A percentile compares a stretch with the other conserved stretches of the same genome.
phyloP scores from a whole-genome alignment of 306 rosid species.

The Luffa aegyptiaca region DNA sequence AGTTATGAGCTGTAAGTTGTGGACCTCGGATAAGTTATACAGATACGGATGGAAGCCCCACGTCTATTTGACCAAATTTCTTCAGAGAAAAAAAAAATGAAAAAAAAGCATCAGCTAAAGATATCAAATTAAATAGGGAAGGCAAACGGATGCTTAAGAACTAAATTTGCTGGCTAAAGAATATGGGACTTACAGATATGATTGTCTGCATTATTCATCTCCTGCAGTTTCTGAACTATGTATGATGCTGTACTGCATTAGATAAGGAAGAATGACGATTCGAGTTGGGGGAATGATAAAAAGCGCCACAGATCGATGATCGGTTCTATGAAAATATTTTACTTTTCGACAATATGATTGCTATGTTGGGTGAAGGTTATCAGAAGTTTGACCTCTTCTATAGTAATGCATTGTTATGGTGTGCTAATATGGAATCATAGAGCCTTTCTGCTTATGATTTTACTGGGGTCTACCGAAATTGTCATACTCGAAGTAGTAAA shows the following conservation, averaged over 20 bases:
- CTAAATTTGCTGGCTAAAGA: neutral
- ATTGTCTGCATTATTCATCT: slow-evolving; percentile 5
- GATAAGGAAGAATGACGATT: slow-evolving; percentile 5
- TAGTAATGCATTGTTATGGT: neutral
- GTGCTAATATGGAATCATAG: neutral
- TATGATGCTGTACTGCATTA: neutral
- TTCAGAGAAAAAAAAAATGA: neutral
- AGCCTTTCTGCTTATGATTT: neutral
- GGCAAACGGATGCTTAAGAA: slow-evolving; percentile 7
- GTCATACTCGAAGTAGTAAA: neutral
- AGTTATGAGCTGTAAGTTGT: neutral
- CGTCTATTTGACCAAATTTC: neutral
- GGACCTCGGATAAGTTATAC: neutral
- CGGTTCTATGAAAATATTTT: neutral
- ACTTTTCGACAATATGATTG: slow-evolving; percentile 1
- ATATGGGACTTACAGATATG: slow-evolving; percentile 1
- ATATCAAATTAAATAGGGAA: neutral
- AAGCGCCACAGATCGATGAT: neutral
- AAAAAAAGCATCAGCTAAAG: neutral
- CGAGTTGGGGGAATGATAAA: neutral
- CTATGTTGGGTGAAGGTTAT: slow-evolving; percentile 2
- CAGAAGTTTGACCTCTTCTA: neutral
- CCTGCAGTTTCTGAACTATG: slow-evolving; percentile 5
- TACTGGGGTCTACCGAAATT: slow-evolving; percentile 1
- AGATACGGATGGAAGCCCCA: neutral